phyloP scores from a whole-genome alignment of 306 rosid genomes.

The Cajanus cajan region DNA sequence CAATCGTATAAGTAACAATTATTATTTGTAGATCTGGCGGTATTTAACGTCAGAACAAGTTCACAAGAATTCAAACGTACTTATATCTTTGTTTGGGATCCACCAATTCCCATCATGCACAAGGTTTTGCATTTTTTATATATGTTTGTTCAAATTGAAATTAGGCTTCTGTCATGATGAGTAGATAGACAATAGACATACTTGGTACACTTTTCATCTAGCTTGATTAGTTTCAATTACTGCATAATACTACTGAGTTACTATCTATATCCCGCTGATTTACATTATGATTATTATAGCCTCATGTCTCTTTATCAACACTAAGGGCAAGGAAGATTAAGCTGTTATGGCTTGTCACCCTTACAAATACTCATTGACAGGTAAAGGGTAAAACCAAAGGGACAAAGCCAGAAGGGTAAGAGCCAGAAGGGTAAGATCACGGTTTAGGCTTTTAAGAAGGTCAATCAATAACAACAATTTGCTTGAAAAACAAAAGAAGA shows the following conservation, averaged over 20 bases:
- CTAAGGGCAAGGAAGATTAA: constrained; percentile 26
- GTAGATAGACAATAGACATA: background rate
- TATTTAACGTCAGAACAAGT: background rate
- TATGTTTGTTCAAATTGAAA: background rate
- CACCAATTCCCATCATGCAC: background rate
- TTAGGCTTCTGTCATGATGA: background rate
- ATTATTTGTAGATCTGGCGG: background rate
- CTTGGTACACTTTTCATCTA: constrained; percentile 22
- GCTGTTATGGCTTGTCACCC: constrained; percentile 15
- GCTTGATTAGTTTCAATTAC: background rate
- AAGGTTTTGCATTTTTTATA: constrained; percentile 2
- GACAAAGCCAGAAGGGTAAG: constrained; percentile 35
- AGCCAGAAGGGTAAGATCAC: constrained; percentile 35
- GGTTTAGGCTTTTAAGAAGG: constrained; percentile 53
- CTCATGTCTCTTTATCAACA: background rate
- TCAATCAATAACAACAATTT: constrained; percentile 31
- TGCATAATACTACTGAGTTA: background rate
- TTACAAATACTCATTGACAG: constrained; percentile 27
- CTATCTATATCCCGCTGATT: background rate
- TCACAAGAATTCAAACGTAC: background rate
- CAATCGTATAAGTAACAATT: background rate
- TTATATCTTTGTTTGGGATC: background rate
- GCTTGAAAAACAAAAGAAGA: constrained; percentile 6
- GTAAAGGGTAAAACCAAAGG: constrained; percentile 26
- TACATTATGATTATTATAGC: background rate